Percentiles rank a stretch among this genome's conserved stretches.
Conservation (phyloP, 805 yeast species). For the Ogataea polymorpha region DNA sequence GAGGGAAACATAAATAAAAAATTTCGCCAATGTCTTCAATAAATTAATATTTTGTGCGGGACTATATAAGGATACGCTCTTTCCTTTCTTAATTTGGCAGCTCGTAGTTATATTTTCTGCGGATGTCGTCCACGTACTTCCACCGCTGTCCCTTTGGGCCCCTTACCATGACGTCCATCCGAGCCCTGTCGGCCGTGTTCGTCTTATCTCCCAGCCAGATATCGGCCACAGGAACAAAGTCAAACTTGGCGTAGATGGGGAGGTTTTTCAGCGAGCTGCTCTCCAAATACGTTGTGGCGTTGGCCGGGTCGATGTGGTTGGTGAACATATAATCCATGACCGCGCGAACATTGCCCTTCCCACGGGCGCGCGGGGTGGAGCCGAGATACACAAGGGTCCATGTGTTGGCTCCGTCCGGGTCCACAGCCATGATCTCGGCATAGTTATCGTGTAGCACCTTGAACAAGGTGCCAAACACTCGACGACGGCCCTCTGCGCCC, state of each 20-base stretch:
- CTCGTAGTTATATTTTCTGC: constrained; percentile 25
- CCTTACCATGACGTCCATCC: constrained; percentile 39
- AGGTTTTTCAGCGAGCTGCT: constrained; percentile 44
- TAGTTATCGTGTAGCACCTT: constrained; percentile 49
- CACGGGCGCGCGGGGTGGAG: constrained; percentile 43
- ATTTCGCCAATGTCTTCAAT: neutral
- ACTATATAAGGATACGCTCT: constrained; percentile 3
- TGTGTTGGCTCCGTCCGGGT: constrained; percentile 30
- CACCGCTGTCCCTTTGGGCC: constrained; percentile 34
- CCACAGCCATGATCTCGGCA: constrained; percentile 42
- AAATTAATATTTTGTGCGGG: constrained; percentile 1
- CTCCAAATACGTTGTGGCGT: constrained; percentile 46
- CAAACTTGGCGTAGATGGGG: constrained; percentile 53
- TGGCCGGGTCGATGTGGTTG: constrained; percentile 41
- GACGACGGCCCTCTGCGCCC: constrained; percentile 45
- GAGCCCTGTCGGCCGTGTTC: constrained; percentile 29
- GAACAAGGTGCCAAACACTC: constrained; percentile 49
- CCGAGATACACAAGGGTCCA: constrained; percentile 36
- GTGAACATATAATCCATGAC: constrained; percentile 48
- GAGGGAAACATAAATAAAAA: constrained; percentile 7
- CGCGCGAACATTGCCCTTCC: constrained; percentile 53
- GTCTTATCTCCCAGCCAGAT: constrained; percentile 39
- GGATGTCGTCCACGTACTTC: constrained; percentile 25
- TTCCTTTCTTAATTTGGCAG: constrained; percentile 23
- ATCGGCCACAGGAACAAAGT: constrained; percentile 47